Base-by-base conservation (phyloP, 2,329 filamentous ascomycete genomes). In the Arthrocladium fulminans region DNA sequence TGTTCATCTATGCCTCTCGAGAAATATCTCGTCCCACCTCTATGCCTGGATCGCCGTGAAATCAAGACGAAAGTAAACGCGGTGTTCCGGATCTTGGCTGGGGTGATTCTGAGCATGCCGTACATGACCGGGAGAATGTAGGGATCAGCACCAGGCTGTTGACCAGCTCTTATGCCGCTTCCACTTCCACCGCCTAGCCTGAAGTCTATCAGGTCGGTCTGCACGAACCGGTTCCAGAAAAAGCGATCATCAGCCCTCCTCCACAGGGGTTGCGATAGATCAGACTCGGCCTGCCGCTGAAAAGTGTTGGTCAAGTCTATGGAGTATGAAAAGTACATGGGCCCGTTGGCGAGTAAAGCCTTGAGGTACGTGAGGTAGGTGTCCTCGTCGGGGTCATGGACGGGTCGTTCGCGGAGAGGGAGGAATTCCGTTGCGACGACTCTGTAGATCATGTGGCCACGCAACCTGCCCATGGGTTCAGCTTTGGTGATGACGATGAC, bases 261-360 rank as follows among this genome's bases (percentile, higher is more conserved):
- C 92, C 92, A 98, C 50, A 97, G 69, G 10, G 92, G 89, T 48
- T 76, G 72, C 13, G 77, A 77, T 48, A 73, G 70, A 64, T 94
- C 81, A 55, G 80, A 73, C 57, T 89, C 81, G 2, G 89, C 82
- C 65, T 97, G 92, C 55, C 92, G 82, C 70, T 98, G 92, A 72
- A 97, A 95, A 64, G 81, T 89, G 73, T 94, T 98, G 59, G 92
- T 98, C 55, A 98, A 77, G 67, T 98, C 92, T 65, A 94, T 80
- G 7, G 89, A 90, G 73, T 98, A 98, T 49, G 92, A 97, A 63
- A 96, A 98, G 76, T 94, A 97, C 83, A 97, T 88, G 7, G 90
- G 88, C 0, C 86, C 86, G 10, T 79, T 82, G 65, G 85, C 84
- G 59, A 98, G 77, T 54, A 92, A 81, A 41, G 77, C 80, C 67